phyloP scores from a whole-genome alignment of 495 filamentous ascomycete genomes.

The Terfezia claveryi region DNA sequence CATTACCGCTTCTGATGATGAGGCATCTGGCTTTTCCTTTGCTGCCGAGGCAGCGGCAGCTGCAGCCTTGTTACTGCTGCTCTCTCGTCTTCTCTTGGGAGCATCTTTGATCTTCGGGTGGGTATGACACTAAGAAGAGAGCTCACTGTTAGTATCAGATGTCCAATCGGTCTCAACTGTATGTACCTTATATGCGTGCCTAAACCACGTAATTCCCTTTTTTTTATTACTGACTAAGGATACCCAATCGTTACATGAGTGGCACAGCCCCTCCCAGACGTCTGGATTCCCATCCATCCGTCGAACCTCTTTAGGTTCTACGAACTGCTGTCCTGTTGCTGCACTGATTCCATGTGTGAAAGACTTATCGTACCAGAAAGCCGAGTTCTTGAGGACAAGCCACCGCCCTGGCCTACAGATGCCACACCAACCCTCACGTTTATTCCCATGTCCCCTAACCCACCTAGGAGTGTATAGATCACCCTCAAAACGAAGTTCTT shows the following conservation, averaged over 20 bases:
- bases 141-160: background rate
- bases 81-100: constrained; percentile 47
- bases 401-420: constrained; percentile 64
- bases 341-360: constrained; percentile 66
- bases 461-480: constrained; percentile 59
- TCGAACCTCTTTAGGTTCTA: constrained; percentile 46
- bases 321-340: constrained; percentile 48
- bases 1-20: background rate
- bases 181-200: constrained; percentile 60
- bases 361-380: constrained; percentile 71
- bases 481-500: constrained; percentile 54
- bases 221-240: constrained; percentile 61
- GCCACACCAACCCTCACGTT: constrained; percentile 67
- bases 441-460: constrained; percentile 61
- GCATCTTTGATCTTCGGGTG: constrained; percentile 53
- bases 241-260: constrained; percentile 59
- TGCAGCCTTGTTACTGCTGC: constrained; percentile 28
- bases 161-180: background rate
- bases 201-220: constrained; percentile 69
- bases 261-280: constrained; percentile 61
- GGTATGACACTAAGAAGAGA: constrained; percentile 38
- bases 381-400: constrained; percentile 64
- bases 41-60: constrained; percentile 17
- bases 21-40: constrained; percentile 5
- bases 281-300: constrained; percentile 60